phyloP scores from a whole-genome alignment of 257 asterid genomes.

The Salvia rosmarinus region DNA sequence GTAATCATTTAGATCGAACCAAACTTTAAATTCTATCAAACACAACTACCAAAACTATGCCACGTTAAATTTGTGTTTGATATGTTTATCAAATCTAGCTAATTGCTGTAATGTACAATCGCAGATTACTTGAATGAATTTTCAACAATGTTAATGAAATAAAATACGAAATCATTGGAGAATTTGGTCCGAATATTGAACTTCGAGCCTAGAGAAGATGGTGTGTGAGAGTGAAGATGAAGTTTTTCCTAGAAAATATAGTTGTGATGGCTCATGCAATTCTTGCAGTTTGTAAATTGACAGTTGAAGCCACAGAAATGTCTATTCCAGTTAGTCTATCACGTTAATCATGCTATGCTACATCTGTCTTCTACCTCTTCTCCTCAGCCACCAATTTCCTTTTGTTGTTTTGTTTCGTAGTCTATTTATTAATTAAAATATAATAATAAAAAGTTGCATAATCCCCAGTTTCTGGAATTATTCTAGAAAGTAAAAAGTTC shows the following conservation, averaged over 20 bases:
- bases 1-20: too few relatives aligned
- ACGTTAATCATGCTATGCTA: slow-evolving; percentile 40
- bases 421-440: not conserved
- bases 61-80: too few relatives aligned
- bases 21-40: too few relatives aligned
- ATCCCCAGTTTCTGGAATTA: slow-evolving; percentile 20
- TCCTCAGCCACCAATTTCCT: not conserved
- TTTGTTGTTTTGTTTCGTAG: not conserved
- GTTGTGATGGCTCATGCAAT: slow-evolving; percentile 43
- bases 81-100: too few relatives aligned
- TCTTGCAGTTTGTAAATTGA: slow-evolving; percentile 38
- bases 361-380: slow-evolving; percentile 34
- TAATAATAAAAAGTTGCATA: not conserved
- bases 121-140: too few relatives aligned
- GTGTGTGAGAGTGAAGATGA: not conserved
- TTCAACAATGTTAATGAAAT: not conserved
- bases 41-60: too few relatives aligned
- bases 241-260: not conserved
- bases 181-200: not conserved
- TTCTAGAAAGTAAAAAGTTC: slow-evolving; percentile 1
- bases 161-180: not conserved
- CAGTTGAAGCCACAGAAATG: slow-evolving; percentile 32
- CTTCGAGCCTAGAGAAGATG: not conserved
- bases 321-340: slow-evolving; percentile 23
- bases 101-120: too few relatives aligned